Evolutionary conservation across 805 yeast species (phyloP).

Genomic region (Kodamaea neixiangensis): DNA sequence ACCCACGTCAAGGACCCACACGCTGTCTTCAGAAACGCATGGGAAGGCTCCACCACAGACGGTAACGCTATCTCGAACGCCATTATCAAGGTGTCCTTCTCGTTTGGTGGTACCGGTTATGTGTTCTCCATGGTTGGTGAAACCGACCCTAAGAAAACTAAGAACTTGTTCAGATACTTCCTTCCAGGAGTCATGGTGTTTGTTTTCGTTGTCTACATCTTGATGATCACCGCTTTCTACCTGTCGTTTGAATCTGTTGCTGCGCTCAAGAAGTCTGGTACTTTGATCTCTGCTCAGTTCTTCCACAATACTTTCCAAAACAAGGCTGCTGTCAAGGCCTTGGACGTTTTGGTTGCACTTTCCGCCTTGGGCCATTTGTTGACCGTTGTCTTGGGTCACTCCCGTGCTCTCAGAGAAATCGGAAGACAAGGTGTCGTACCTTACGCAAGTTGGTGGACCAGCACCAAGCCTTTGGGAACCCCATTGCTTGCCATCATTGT

Average conservation of each 20-base stretch:
- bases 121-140: slow-evolving; percentile 40
- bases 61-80: slow-evolving; percentile 46
- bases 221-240: slow-evolving; percentile 35
- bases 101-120: slow-evolving; percentile 44
- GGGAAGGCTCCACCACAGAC: slow-evolving; percentile 42
- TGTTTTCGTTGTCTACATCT: slow-evolving; percentile 33
- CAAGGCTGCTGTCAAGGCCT: slow-evolving; percentile 23
- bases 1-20: slow-evolving; percentile 34
- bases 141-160: slow-evolving; percentile 26
- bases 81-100: slow-evolving; percentile 45
- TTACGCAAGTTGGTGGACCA: slow-evolving; percentile 28
- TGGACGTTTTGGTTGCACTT: slow-evolving; percentile 29
- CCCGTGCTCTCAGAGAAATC: slow-evolving; percentile 33
- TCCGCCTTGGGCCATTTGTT: slow-evolving; percentile 34
- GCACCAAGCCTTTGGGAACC: slow-evolving; percentile 33
- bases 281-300: slow-evolving; percentile 30
- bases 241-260: slow-evolving; percentile 23
- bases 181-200: slow-evolving; percentile 34
- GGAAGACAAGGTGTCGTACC: slow-evolving; percentile 38
- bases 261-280: slow-evolving; percentile 31
- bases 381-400: slow-evolving; percentile 30
- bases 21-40: slow-evolving; percentile 36
- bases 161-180: slow-evolving; percentile 25
- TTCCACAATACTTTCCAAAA: slow-evolving; percentile 34
- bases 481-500: slow-evolving; percentile 28